Evolutionary conservation across 1,284 basidiomycete species (phyloP).

Genomic region (Ceratobasidium sp.): DNA sequence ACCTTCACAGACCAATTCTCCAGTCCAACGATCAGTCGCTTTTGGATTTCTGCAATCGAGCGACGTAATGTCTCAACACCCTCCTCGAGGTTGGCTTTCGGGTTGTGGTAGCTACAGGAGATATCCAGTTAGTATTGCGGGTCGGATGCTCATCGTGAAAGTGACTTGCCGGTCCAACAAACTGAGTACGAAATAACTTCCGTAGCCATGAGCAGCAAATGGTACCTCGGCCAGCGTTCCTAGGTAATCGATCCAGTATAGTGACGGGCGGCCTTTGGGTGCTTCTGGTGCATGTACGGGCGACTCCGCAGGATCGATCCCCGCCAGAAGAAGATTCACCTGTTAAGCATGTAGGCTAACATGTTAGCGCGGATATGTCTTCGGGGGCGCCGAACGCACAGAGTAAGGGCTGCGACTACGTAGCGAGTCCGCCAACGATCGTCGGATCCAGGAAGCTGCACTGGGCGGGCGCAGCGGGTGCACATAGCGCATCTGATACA

Average conservation of each 20-base stretch:
- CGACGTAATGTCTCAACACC: conserved; percentile 85
- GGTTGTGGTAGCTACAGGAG: conserved; percentile 78
- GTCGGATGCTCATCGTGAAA: not conserved
- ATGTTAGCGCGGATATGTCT: not conserved
- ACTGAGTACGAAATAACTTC: conserved; percentile 90
- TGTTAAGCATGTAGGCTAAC: conserved; percentile 83
- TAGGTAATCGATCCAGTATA: conserved; percentile 97
- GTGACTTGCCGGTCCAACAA: conserved; percentile 83
- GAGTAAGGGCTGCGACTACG: conserved; percentile 56
- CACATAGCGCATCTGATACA: conserved; percentile 92
- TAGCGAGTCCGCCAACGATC: conserved; percentile 87
- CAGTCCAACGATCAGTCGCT: conserved; percentile 85
- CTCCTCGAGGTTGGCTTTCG: conserved; percentile 83
- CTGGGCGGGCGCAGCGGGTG: conserved; percentile 84
- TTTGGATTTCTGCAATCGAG: conserved; percentile 89
- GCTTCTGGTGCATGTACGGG: conserved; percentile 57
- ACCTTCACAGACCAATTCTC: conserved; percentile 89
- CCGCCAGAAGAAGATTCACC: conserved; percentile 93
- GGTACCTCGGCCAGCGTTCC: conserved; percentile 91
- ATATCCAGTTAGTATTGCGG: conserved; percentile 42
- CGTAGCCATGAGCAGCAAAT: conserved; percentile 96
- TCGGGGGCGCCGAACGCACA: not conserved
- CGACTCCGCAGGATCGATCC: conserved; percentile 74
- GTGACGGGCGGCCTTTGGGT: conserved; percentile 55
- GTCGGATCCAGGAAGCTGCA: conserved; percentile 94